A percentile compares a stretch with the other conserved stretches of the same genome.
These are phyloP conservation scores for Sporothrix brasiliensis DNA, from an alignment of 2,329 filamentous ascomycete genomes.

Conservation along the genomic window DNA sequence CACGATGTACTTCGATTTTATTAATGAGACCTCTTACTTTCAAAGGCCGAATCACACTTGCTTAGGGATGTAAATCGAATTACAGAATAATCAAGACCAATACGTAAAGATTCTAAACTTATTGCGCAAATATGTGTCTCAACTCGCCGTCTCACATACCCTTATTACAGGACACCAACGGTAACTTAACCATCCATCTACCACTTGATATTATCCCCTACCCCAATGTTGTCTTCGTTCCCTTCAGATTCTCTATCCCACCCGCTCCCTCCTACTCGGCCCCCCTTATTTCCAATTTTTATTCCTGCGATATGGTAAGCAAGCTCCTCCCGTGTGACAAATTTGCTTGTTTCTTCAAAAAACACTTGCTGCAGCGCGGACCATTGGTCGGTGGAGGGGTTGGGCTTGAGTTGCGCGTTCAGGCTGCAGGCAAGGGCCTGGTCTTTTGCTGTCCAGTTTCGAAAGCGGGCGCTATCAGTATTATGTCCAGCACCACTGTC, in stretches of 20 bases:
- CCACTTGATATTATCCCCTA: neutral
- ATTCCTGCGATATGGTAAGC: slow-evolving; percentile 16
- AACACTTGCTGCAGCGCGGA: slow-evolving; percentile 22
- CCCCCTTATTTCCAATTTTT: neutral
- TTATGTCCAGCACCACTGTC: neutral
- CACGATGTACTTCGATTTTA: no score
- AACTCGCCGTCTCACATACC: no score
- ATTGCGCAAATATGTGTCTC: no score
- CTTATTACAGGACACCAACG: no score
- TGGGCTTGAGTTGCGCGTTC: neutral
- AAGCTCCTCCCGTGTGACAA: slow-evolving; percentile 26
- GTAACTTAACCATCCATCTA: neutral
- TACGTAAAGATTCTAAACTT: no score
- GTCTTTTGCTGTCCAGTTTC: slow-evolving; percentile 18
- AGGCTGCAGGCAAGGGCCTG: neutral
- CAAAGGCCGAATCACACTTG: no score
- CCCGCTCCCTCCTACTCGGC: neutral
- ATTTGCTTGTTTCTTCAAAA: neutral
- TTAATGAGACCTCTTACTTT: no score
- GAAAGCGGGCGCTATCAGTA: neutral
- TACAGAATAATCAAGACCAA: no score
- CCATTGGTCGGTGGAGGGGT: slow-evolving; percentile 26
- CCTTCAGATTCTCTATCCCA: neutral
- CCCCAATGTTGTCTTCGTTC: neutral
- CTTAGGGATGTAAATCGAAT: no score